A percentile compares a stretch with the other conserved stretches of the same genome.
Evolutionary conservation across 2,329 filamentous ascomycete species (phyloP).

Genomic region (Cryphonectria parasitica): DNA sequence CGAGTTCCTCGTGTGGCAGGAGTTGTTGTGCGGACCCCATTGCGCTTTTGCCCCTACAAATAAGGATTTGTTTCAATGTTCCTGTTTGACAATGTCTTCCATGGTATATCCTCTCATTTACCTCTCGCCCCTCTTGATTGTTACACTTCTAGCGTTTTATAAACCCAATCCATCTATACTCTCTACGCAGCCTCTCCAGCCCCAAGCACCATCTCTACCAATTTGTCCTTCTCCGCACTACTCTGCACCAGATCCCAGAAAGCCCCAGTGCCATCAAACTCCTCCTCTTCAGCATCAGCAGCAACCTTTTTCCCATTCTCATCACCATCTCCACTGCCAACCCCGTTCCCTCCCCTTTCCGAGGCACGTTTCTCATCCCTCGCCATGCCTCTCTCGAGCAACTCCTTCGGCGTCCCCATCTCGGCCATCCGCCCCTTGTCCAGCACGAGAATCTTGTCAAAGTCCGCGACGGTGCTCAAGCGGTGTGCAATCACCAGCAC

Average conservation of each 20-base stretch:
- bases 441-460: constrained; percentile 55
- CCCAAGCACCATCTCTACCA: constrained; percentile 37
- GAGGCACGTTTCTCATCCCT: constrained; percentile 27
- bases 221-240: constrained; percentile 36
- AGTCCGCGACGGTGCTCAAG: constrained; percentile 53
- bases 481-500: constrained; percentile 50
- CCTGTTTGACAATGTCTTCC: neutral
- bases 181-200: constrained; percentile 19
- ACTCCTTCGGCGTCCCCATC: constrained; percentile 41
- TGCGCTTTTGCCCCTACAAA: no score
- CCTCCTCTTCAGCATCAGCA: constrained; percentile 17
- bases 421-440: constrained; percentile 52
- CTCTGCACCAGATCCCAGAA: constrained; percentile 39
- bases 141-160: neutral
- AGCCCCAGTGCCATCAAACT: constrained; percentile 32
- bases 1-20: no score
- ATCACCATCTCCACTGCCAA: constrained; percentile 4
- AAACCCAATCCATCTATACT: neutral
- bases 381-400: constrained; percentile 45
- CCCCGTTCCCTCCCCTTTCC: neutral
- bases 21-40: no score
- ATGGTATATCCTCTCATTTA: neutral
- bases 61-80: no score
- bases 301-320: constrained; percentile 18
- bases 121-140: neutral